Evolutionary conservation across 495 filamentous ascomycete species (phyloP), one percentile per base, ranked within the genome.

Genomic region (Penicillium ochrochloron): DNA sequence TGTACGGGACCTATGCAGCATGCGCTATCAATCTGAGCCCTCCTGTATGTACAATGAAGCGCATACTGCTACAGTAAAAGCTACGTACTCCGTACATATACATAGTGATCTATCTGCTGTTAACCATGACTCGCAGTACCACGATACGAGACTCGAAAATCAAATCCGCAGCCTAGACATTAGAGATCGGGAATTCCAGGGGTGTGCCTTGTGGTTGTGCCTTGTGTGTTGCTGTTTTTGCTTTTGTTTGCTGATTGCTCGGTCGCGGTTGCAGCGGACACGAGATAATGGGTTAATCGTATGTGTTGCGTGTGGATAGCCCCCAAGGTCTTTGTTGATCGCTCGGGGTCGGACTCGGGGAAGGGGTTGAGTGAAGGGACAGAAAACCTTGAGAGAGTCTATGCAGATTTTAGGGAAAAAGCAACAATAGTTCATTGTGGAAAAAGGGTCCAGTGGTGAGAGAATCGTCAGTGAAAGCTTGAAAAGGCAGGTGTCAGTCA

Each of bases 211-310:
- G 27, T 9, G 25, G n/a, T n/a, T n/a, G 23, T 29, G 3, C 5
- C 0, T n/a, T 52, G 27, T 9, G 25, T n/a, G 29, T 25, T 52
- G 48, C 15, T 29, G 21, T 33, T 12, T 46, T 62, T 42, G 34
- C 56, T 61, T 52, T 62, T 55, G 62, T 10, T 61, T 61, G 25
- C 25, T 27, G 25, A 27, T 27, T 27, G 62, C 42, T 48, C 31
- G 29, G 57, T 51, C 33, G 70, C 70, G 70, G 65, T 64, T 72
- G 65, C 57, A 64, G 70, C 70, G 70, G 70, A 70, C 70, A 71
- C 63, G 59, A 65, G 68, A 65, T 68, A 71, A 64, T 63, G 25
- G 25, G 53, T n/a, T 25, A n/a, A 23, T 37, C 31, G 25, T 21
- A 27, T 55, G 37, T 39, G 35, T 14, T 39, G 34, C 9, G 21